Base-by-base conservation (phyloP, 2,329 filamentous ascomycete species). In the Paracamarosporium sp. region DNA sequence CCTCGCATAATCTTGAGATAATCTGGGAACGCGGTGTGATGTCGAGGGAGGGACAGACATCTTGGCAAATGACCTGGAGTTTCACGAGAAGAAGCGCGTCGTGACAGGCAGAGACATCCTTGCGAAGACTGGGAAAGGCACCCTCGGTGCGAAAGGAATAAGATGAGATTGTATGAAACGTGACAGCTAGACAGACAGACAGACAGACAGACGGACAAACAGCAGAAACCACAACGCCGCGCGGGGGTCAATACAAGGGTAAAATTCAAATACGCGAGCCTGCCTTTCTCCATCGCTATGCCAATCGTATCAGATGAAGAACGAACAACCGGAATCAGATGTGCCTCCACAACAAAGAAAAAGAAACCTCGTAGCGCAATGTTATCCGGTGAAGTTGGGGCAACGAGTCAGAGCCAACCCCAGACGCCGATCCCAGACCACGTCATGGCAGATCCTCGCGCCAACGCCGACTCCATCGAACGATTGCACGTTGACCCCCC, bases 251-350 rank as follows among this genome's bases (percentile, higher is more conserved):
- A 43, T 52, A 40, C 40, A 41, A 27, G 31, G 47, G 28, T 27
- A 50, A 27, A 50, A 28, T n/a, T 3, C 9, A 27, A 30, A 46
- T 33, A 54, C 22, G 40, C 30, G n/a, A 31, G 44, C 44, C 51
- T 35, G 4, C 30, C 43, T 40, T 50, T 44, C 17, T 48, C 38
- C 50, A 36, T 47, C 53, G 45, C 53, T 43, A 55, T 35, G 53
- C 53, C n/a, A 44, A 24, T 13, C 35, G 36, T 30, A 31, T 27
- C 33, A 30, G n/a, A 31, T 3, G 41, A 36, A 36, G n/a, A 20
- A 33, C 6, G 15, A 40, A 8, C n/a, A 12, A 30, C n/a, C 17
- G 1, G 28, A 50, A 38, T n/a, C 33, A 38, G 24, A 28, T 13
- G 24, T 17, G 20, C 33, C 24, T 27, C 46, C n/a, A 17, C 13